Conservation (phyloP, 345 rosid genomes). For the Populus ilicifolia region DNA sequence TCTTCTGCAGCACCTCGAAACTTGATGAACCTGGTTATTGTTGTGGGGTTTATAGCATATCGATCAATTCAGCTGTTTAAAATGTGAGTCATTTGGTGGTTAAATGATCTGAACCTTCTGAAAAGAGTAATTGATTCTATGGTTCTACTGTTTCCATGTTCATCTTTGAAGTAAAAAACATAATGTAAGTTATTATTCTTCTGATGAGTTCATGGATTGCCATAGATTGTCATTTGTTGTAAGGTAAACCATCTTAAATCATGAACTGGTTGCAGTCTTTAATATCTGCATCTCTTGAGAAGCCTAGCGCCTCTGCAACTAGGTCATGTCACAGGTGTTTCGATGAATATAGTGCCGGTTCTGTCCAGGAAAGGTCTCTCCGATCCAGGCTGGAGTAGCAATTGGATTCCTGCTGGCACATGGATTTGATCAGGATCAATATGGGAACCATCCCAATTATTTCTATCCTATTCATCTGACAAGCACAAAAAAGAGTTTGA, state of each 20-base stretch:
- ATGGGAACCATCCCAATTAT: not conserved
- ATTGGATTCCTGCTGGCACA: constrained; percentile 7
- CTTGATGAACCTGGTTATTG: constrained; percentile 8
- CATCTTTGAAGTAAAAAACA: constrained; percentile 12
- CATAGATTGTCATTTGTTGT: not conserved
- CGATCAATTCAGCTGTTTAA: constrained; percentile 12
- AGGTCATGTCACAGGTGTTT: not conserved
- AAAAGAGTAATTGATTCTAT: not conserved
- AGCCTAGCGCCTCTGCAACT: not conserved
- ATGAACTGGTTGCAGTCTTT: not conserved
- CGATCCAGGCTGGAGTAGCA: not conserved
- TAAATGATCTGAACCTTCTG: not conserved
- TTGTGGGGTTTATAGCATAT: constrained; percentile 7
- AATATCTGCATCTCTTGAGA: not conserved
- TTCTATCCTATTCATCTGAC: constrained; percentile 21
- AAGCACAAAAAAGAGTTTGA: constrained; percentile 10
- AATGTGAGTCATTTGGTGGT: not conserved
- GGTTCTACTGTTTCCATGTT: not conserved
- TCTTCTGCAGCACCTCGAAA: constrained; percentile 33
- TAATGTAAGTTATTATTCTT: constrained; percentile 5
- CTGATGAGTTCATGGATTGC: constrained; percentile 4
- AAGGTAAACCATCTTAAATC: not conserved
- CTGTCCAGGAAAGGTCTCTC: not conserved
- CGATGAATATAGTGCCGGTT: not conserved
- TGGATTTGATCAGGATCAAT: constrained; percentile 11